phyloP scores from a whole-genome alignment of 2,329 filamentous ascomycete genomes.

The Phoma sp. region DNA sequence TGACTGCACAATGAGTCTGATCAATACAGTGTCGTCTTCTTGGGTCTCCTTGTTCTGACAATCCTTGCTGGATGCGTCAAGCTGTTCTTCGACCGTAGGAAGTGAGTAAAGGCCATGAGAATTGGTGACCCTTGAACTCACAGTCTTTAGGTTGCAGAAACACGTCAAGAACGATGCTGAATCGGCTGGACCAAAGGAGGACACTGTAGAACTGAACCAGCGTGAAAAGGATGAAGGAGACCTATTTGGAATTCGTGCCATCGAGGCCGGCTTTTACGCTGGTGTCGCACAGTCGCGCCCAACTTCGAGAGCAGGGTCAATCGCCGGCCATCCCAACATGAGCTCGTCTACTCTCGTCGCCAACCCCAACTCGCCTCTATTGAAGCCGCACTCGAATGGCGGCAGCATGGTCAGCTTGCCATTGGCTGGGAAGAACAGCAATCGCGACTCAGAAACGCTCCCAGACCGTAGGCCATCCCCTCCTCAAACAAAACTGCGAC shows the following conservation, averaged over 20 bases:
- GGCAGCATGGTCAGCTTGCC: conserved; percentile 45
- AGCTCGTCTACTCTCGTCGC: conserved; percentile 46
- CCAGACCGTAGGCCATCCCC: conserved; percentile 29
- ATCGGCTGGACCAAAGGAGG: conserved; percentile 39
- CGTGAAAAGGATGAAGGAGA: conserved; percentile 49
- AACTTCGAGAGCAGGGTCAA: conserved; percentile 44
- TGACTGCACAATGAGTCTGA: conserved; percentile 12
- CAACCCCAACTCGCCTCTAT: conserved; percentile 39
- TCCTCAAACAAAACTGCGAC: conserved; percentile 37
- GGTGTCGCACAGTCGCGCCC: conserved; percentile 50
- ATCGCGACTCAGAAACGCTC: conserved; percentile 28
- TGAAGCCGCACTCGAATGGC: conserved; percentile 38
- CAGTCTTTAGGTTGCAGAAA: conserved; percentile 37
- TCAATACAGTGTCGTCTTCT: conserved; percentile 42
- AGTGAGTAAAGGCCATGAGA: conserved; percentile 30
- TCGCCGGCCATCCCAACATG: conserved; percentile 35
- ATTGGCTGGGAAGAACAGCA: conserved; percentile 27
- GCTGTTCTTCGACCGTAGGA: conserved; percentile 44
- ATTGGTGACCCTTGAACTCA: conserved; percentile 15
- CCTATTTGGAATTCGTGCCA: conserved; percentile 49
- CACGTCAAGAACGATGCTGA: conserved; percentile 31
- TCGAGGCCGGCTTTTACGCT: conserved; percentile 51
- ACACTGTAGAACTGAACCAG: conserved; percentile 44
- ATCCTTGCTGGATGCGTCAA: conserved; percentile 45
- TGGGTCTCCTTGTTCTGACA: conserved; percentile 37